phyloP scores from a whole-genome alignment of 495 filamentous ascomycete species.

The Tricharina praecox region DNA sequence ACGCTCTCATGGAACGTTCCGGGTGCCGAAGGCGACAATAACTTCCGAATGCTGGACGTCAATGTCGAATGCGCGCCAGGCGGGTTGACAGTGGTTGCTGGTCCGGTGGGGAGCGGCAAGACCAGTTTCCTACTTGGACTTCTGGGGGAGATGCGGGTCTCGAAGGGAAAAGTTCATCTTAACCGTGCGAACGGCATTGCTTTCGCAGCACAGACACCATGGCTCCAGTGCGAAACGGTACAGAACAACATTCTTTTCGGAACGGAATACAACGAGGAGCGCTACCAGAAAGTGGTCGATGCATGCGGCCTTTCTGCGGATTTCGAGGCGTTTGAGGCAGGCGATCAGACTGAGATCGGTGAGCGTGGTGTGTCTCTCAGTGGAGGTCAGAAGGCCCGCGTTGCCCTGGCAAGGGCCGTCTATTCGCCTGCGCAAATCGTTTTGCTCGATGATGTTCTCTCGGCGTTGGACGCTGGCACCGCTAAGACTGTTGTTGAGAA shows the following conservation, averaged over 20 bases:
- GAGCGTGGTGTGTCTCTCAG: constrained; percentile 53
- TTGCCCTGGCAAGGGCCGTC: constrained; percentile 51
- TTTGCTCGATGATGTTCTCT: constrained; percentile 53
- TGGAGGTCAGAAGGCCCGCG: constrained; percentile 53
- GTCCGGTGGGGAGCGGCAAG: constrained; percentile 45
- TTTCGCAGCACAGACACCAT: constrained; percentile 39
- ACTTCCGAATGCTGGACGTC: constrained; percentile 32
- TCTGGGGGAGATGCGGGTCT: constrained; percentile 41
- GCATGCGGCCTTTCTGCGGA: constrained; percentile 50
- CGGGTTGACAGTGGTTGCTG: constrained; percentile 37
- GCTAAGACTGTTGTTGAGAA: constrained; percentile 34
- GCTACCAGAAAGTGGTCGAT: constrained; percentile 40
- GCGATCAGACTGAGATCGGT: constrained; percentile 53
- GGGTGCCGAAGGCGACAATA: constrained; percentile 22
- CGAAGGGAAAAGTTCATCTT: constrained; percentile 34
- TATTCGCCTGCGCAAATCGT: constrained; percentile 50
- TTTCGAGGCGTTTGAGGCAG: constrained; percentile 44
- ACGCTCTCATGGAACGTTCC: constrained; percentile 21
- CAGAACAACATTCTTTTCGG: constrained; percentile 44
- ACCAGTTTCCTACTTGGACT: constrained; percentile 44
- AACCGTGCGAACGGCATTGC: constrained; percentile 38
- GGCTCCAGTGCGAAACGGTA: constrained; percentile 40
- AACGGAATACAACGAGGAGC: constrained; percentile 30
- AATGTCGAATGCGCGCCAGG: constrained; percentile 35
- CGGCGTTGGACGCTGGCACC: constrained; percentile 42